Base-by-base conservation (phyloP, 1,139 yeast genomes). In the Lodderomyces beijingensis region DNA sequence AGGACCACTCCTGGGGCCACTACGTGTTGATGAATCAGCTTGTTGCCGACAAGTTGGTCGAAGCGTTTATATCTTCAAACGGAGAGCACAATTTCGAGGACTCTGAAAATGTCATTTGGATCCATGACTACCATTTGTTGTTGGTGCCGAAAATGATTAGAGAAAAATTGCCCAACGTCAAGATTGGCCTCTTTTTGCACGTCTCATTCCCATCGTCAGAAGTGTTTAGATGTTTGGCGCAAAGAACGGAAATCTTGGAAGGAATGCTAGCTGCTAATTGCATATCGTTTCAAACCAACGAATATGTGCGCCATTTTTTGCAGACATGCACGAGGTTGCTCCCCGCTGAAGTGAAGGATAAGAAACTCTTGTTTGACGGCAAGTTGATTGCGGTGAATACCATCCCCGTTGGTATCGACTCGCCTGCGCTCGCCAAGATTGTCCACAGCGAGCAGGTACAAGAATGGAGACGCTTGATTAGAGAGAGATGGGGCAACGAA, bases 201-300 rank as follows among this genome's bases (percentile, higher is more conserved):
- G 88, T 91, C 15, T 85, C 97, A 1, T 91, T 91, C 64, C 98
- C 98, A 5, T 85, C 96, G 2, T 80, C 93, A 30, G 99, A 91
- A 57, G 95, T 91, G 3, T 93, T 91, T 60, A 71, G 97, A 44
- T 89, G 97, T 51, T 71, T 91, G 43, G 96, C 97, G 1, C 93
- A 87, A 50, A 71, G 98, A 48, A 79, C 75, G 35, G 75, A 74
- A 18, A 68, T 93, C 14, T 64, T 93, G 16, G 73, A 75, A 42
- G 98, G 99, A 10, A 72, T 91, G 65, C 63, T 93, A 29, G 97
- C 95, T 4, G 89, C 97, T 2, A 86, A 88, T 48, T 76, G 84
- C 38, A 74, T 93, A 30, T 79, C 91, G 1, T 89, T 91, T 64
- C 98, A 91, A 56, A 88, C 93, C 8, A 79, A 80, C 21, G 98